A percentile compares a stretch with the other conserved stretches of the same genome.
Evolutionary conservation across 164 flowering plant species (phyloP).

Genomic region (Pachysandra terminalis): DNA sequence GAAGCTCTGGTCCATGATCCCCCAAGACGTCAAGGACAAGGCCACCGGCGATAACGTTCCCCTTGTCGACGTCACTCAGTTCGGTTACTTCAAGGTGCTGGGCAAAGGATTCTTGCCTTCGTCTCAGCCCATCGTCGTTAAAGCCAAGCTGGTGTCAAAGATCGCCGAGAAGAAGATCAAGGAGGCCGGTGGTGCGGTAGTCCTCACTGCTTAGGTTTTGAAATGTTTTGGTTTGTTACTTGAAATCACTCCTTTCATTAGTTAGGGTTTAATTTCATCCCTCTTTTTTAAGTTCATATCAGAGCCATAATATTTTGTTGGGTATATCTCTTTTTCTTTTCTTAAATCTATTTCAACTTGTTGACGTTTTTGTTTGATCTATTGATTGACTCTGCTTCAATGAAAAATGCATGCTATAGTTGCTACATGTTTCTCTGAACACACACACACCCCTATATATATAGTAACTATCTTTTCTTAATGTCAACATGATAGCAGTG

Average conservation of each 20-base stretch:
- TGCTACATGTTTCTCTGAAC: too few species aligned
- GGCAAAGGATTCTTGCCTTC: conserved; percentile 13
- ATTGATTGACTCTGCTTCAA: too few species aligned
- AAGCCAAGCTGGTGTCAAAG: conserved; percentile 18
- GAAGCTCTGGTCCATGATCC: conserved; percentile 22
- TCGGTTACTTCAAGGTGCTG: conserved; percentile 19
- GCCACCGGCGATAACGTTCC: conserved; percentile 11
- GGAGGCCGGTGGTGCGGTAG: conserved; percentile 22
- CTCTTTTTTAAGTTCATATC: too few species aligned
- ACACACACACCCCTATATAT: too few species aligned
- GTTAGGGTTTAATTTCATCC: neutral
- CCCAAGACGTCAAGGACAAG: conserved; percentile 18
- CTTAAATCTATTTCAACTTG: too few species aligned
- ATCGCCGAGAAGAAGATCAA: conserved; percentile 24
- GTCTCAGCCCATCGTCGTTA: conserved; percentile 5
- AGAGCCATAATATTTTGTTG: neutral
- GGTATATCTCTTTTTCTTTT: neutral
- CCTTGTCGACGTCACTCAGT: conserved; percentile 15
- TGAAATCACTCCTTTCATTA: neutral
- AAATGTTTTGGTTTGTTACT: neutral
- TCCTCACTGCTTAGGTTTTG: conserved; percentile 17
- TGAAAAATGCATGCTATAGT: too few species aligned
- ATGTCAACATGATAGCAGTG: too few species aligned
- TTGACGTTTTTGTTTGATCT: neutral
- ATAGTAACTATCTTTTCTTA: too few species aligned